A percentile compares a stretch with the other conserved stretches of the same genome.
Evolutionary conservation across 1,284 basidiomycete species (phyloP).

Genomic region (Fomes fomentarius): DNA sequence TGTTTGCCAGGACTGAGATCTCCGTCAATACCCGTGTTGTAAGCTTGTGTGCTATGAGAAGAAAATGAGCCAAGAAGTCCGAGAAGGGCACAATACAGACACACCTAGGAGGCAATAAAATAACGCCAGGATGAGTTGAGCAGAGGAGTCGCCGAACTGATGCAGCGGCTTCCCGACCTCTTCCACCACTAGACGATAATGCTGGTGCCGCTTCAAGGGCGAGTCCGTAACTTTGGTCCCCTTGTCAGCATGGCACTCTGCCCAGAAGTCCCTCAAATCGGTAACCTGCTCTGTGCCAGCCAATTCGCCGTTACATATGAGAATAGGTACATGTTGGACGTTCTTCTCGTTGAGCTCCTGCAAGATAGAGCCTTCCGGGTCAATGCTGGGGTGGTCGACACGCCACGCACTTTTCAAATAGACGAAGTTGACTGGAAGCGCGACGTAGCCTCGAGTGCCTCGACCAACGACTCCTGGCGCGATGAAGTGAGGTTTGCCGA

Average conservation of each 20-base stretch:
- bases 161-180: constrained; percentile 14
- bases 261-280: neutral
- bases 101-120: neutral
- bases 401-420: constrained; percentile 18
- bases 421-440: constrained; percentile 1
- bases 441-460: constrained; percentile 19
- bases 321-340: constrained; percentile 22
- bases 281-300: neutral
- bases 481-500: constrained; percentile 8
- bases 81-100: neutral
- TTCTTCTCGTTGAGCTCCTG: constrained; percentile 12
- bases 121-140: neutral
- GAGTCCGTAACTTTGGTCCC: too few species aligned
- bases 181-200: constrained; percentile 16
- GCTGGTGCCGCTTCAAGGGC: constrained; percentile 8
- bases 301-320: constrained; percentile 17
- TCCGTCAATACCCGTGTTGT: neutral
- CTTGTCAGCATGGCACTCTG: neutral
- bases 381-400: constrained; percentile 1
- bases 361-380: constrained; percentile 7
- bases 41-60: neutral
- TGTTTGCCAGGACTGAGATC: constrained; percentile 16
- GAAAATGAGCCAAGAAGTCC: too few species aligned
- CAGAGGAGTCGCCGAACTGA: constrained; percentile 2
- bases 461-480: constrained; percentile 7